Percentiles rank a stretch among this genome's conserved stretches.
Evolutionary conservation across 192 early-diverging fungal species (phyloP).

Genomic region (Spizellomyces punctatus): DNA sequence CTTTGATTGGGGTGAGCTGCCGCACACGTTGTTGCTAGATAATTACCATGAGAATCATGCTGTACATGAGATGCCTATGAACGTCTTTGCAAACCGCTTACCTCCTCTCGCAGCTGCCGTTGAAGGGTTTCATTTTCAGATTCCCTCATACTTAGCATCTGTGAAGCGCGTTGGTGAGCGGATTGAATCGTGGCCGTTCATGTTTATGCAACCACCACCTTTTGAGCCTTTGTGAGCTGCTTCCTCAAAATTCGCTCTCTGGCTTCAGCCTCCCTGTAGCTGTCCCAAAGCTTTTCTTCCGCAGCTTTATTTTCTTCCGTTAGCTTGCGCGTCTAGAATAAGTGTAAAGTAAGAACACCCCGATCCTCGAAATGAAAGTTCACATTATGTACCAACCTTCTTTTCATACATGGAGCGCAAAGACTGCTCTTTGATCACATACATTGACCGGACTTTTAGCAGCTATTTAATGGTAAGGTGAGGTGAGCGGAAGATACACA

Average conservation of each 20-base stretch:
- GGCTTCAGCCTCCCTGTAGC: constrained; percentile 57
- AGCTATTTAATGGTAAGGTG: constrained; percentile 22
- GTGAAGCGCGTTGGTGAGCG: constrained; percentile 3
- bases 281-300: constrained; percentile 64
- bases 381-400: constrained; percentile 32
- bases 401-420: constrained; percentile 46
- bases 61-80: constrained; percentile 2
- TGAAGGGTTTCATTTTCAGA: constrained; percentile 44
- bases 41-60: not conserved
- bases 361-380: not conserved
- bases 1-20: constrained; percentile 37
- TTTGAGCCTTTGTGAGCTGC: constrained; percentile 50
- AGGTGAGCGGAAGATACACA: not conserved
- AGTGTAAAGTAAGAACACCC: not conserved
- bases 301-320: constrained; percentile 52
- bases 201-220: constrained; percentile 8
- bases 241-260: constrained; percentile 49
- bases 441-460: constrained; percentile 56
- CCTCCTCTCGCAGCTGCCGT: constrained; percentile 50
- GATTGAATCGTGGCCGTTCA: not conserved
- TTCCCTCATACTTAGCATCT: constrained; percentile 28
- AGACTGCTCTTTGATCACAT: constrained; percentile 55
- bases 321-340: constrained; percentile 45
- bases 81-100: not conserved
- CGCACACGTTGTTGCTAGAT: constrained; percentile 37